These are phyloP conservation scores for Moniliella sp. DNA, from an alignment of 1,284 basidiomycete species.

Conservation along the genomic window DNA sequence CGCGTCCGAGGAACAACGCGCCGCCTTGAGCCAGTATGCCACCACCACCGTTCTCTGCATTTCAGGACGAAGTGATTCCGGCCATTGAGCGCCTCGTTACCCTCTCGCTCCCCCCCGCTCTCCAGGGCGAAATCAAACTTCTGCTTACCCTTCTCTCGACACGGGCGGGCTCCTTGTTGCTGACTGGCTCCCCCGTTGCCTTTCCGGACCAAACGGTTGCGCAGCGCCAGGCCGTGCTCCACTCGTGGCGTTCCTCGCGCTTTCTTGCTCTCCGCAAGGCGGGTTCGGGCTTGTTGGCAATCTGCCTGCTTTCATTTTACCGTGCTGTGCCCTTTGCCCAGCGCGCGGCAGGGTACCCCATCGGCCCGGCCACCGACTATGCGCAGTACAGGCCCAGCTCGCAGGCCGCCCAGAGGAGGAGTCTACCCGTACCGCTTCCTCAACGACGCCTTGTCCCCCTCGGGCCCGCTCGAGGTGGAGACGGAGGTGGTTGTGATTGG, in stretches of 20 bases:
- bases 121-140: slow-evolving; percentile 12
- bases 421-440: slow-evolving; percentile 22
- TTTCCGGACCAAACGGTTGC: slow-evolving; percentile 12
- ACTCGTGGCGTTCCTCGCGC: slow-evolving; percentile 14
- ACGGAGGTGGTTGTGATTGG: slow-evolving; percentile 35
- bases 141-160: slow-evolving; percentile 19
- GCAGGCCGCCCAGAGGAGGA: slow-evolving; percentile 1
- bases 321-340: slow-evolving; percentile 15
- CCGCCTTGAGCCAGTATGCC: slow-evolving; percentile 15
- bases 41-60: slow-evolving; percentile 12
- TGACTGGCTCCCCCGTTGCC: slow-evolving; percentile 22
- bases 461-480: slow-evolving; percentile 15
- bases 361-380: slow-evolving; percentile 20
- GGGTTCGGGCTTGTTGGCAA: slow-evolving; percentile 16
- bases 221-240: slow-evolving; percentile 9
- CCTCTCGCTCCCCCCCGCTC: slow-evolving; percentile 11
- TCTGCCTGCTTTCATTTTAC: slow-evolving; percentile 23
- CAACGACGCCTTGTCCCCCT: slow-evolving; percentile 14
- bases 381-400: slow-evolving; percentile 6
- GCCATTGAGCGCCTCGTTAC: slow-evolving; percentile 14
- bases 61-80: slow-evolving; percentile 13
- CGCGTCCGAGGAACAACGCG: slow-evolving; percentile 16
- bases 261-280: slow-evolving; percentile 22
- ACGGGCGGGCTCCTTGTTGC: slow-evolving; percentile 16
- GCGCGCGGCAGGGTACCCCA: slow-evolving; percentile 28